Base-by-base conservation (phyloP, 257 asterid species). In the Solanum sejunctum region DNA sequence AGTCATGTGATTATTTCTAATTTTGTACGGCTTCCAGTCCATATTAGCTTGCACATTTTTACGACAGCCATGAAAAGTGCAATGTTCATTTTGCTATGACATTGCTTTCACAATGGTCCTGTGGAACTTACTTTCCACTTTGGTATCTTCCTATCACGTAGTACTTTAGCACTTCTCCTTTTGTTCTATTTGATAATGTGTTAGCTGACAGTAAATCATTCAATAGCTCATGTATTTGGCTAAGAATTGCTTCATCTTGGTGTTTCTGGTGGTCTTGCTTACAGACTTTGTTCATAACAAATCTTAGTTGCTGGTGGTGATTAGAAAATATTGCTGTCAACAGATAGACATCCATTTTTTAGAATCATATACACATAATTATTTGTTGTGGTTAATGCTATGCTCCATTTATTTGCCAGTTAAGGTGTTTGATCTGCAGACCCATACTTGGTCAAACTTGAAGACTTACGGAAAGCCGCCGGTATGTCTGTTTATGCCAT, bases 391-490 rank as follows among this genome's bases (percentile, higher is more conserved):
- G 91, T 90, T 81, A 87, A 80, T 82, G 60, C 70, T 51, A 83
- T 66, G 61, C 75, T 83, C 18, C 78, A 84, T 73, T 84, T 18
- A 86, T 83, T 84, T 91, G 82, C 85, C 98, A 97, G 99, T 95
- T 85, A 95, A 92, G 94, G 94, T 91, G 86, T 95, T 95, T 88
- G 97, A 97, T 91, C 91, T 92, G 91, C 94, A 95, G 90, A 91
- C 95, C 83, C 85, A 87, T 89, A 81, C 92, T 71, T 97, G 98
- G 98, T 93, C 98, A 64, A 89, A 91, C 86, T 90, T 97, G 96
- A 95, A 94, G 94, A 97, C 99, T 80, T 93, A 93, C 81, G 98
- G 98, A 89, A 95, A 92, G 89, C 97, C 99, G 67, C 99, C 98
- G 89, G 99, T 97, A 95, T 70, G 56, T 80, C 86, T 54, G 49